Conservation (phyloP, 176 grass and related monocot species). For the barley (Hordeum vulgare) region MorexV3_pseudomolecules_assembly NC_058524.1:136339568-136340067, state of each 20-base stretch:
- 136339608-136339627: slow-evolving; percentile 59
- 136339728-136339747: slow-evolving; percentile 76
- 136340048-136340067: background rate
- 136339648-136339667: background rate
- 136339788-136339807: slow-evolving; percentile 53
- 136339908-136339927: slow-evolving; percentile 1
- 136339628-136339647: slow-evolving; percentile 32
- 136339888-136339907: background rate
- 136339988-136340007: background rate
- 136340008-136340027: background rate
- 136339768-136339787: slow-evolving; percentile 39
- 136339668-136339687: background rate
- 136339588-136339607: slow-evolving; percentile 87
- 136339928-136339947: background rate
- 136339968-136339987: background rate
- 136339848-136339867: background rate
- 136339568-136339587: slow-evolving; percentile 64
- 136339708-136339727: slow-evolving; percentile 43
- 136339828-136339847: slow-evolving; percentile 68
- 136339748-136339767: slow-evolving; percentile 15
- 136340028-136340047: slow-evolving; percentile 3
- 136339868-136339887: background rate
- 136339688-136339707: slow-evolving; percentile 15
- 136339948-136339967: background rate
- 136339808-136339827: slow-evolving; percentile 58